Conservation (phyloP, 2,329 filamentous ascomycete species). For the Fusarium veterinarium region DNA sequence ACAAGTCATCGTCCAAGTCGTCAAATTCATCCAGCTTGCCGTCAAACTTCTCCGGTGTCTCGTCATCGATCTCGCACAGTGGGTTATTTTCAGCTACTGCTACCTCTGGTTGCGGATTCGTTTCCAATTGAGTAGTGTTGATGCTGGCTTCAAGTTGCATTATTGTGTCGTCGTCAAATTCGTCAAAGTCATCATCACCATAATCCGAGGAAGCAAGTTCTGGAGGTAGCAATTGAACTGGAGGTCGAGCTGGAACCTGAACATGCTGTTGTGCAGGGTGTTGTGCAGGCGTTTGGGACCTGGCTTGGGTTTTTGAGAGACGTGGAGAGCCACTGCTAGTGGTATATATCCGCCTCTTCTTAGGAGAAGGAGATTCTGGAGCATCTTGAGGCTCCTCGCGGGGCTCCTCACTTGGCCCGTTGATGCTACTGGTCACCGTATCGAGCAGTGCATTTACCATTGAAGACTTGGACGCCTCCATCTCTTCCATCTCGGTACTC, state of each 20-base stretch:
- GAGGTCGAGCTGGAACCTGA: not conserved
- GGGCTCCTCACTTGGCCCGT: conserved; percentile 53
- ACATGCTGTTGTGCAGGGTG: not conserved
- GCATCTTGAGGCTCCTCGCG: conserved; percentile 45
- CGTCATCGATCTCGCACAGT: conserved; percentile 71
- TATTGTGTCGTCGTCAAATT: conserved; percentile 70
- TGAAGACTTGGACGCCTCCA: conserved; percentile 65
- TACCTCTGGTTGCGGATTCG: conserved; percentile 4
- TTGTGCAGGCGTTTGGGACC: conserved; percentile 5
- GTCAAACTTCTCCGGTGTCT: conserved; percentile 66
- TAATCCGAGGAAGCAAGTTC: conserved; percentile 58
- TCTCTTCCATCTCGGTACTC: conserved; percentile 52
- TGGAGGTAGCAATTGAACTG: not conserved
- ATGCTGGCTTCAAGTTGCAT: conserved; percentile 64
- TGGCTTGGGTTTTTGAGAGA: conserved; percentile 21
- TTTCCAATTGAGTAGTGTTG: conserved; percentile 45
- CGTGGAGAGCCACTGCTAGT: conserved; percentile 42
- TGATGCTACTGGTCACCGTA: conserved; percentile 68
- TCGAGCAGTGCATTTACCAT: conserved; percentile 74
- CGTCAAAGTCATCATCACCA: conserved; percentile 67
- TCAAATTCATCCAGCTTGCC: conserved; percentile 71
- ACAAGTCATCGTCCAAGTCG: conserved; percentile 72
- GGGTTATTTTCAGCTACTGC: not conserved
- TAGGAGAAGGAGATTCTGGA: conserved; percentile 58
- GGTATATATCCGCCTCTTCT: conserved; percentile 50